phyloP scores from a whole-genome alignment of 495 filamentous ascomycete species.

The Penicillium robsamsonii region DNA sequence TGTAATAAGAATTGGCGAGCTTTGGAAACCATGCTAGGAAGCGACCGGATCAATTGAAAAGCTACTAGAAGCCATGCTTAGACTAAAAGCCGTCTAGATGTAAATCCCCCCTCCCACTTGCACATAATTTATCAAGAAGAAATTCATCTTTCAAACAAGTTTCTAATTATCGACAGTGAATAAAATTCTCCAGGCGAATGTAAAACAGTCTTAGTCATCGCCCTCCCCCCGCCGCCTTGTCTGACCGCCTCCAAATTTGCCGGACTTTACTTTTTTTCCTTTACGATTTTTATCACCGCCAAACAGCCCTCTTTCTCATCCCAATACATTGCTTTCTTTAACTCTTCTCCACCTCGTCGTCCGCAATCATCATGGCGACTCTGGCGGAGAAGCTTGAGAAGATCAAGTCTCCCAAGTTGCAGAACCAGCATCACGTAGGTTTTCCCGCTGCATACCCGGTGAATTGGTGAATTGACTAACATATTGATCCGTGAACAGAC shows the following conservation, averaged over 20 bases:
- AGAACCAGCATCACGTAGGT: slow-evolving; percentile 88
- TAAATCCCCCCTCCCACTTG: not conserved
- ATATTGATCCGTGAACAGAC: slow-evolving; percentile 54
- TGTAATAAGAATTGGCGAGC: no score
- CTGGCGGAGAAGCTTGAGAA: slow-evolving; percentile 89
- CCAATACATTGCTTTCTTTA: slow-evolving; percentile 7
- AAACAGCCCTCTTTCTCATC: slow-evolving; percentile 10
- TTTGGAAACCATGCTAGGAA: no score
- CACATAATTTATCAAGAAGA: not conserved
- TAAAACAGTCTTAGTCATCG: not conserved
- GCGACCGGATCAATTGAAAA: not conserved
- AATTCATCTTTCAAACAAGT: not conserved
- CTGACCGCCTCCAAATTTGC: slow-evolving; percentile 9
- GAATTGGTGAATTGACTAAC: slow-evolving; percentile 6
- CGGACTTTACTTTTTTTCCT: slow-evolving; percentile 13
- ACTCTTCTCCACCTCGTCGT: slow-evolving; percentile 29
- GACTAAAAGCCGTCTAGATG: not conserved
- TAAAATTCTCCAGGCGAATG: not conserved
- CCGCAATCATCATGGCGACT: slow-evolving; percentile 57
- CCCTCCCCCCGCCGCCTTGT: not conserved
- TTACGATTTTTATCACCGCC: slow-evolving; percentile 14
- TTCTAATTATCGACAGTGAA: not conserved
- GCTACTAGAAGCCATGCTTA: not conserved
- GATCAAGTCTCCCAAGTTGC: slow-evolving; percentile 92
- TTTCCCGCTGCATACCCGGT: slow-evolving; percentile 15